These are phyloP conservation scores for Diospyros lotus DNA, from an alignment of 148 eudicot species.

Conservation along the genomic window DNA sequence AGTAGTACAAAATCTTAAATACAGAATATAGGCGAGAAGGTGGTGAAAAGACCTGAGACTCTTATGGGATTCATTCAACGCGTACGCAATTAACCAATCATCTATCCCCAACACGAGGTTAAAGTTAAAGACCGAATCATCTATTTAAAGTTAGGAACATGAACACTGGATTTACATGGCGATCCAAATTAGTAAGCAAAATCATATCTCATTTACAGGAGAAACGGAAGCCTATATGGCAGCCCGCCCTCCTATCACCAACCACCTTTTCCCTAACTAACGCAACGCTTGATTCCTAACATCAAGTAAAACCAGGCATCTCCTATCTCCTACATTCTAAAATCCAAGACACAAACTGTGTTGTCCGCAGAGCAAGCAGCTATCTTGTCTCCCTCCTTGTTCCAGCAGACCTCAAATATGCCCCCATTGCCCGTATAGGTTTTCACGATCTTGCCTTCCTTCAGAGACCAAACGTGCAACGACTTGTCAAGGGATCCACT, in stretches of 20 bases:
- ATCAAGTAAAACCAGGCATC: background rate
- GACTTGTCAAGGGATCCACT: slow-evolving; percentile 82
- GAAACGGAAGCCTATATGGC: background rate
- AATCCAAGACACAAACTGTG: slow-evolving; percentile 60
- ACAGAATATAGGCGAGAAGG: too few relatives aligned
- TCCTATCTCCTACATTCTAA: slow-evolving; percentile 37
- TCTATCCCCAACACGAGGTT: too few relatives aligned
- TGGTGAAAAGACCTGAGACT: too few relatives aligned
- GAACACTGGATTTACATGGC: too few relatives aligned
- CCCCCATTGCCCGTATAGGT: slow-evolving; percentile 73
- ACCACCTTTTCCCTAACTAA: background rate
- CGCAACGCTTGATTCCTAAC: background rate
- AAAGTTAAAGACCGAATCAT: too few relatives aligned
- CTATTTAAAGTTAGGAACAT: too few relatives aligned
- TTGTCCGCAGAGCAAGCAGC: slow-evolving; percentile 87
- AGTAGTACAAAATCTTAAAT: too few relatives aligned
- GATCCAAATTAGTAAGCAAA: too few relatives aligned
- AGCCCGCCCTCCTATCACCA: background rate
- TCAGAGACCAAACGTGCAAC: slow-evolving; percentile 75
- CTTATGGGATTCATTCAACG: too few relatives aligned
- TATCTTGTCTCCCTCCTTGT: slow-evolving; percentile 77
- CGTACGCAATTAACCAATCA: too few relatives aligned
- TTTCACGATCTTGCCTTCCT: slow-evolving; percentile 69
- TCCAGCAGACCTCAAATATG: slow-evolving; percentile 94
- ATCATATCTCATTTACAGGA: too few relatives aligned